Evolutionary conservation across 2,329 filamentous ascomycete species (phyloP), one percentile per base, ranked within the genome.

Genomic region (Parastagonospora avenae): DNA sequence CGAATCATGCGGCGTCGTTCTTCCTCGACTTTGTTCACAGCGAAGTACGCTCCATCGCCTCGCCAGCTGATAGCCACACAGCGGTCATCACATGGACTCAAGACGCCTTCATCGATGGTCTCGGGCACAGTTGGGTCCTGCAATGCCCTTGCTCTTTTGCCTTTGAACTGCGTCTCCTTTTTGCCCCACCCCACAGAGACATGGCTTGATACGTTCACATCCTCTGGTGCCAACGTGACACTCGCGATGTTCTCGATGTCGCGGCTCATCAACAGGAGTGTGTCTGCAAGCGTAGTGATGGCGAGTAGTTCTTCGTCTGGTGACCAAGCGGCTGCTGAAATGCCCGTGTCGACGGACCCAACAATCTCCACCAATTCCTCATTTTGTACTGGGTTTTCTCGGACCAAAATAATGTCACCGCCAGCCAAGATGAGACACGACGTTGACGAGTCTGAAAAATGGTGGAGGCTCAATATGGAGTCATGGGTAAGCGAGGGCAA

Each of bases 151-250:
- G 92, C 93, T 55, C 92, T 86, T 66, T 90, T 91, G 43, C 94
- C 94, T 68, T 97, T 90, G 73, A 99, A 99, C 72, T 99, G 94
- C 0, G 94, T 99, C 76, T 99, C 94, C 70, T 90, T 91, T 79
- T 97, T 97, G 52, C 94, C 94, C 94, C 94, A 99, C 42, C 94
- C 94, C 16, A 99, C 93, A 15, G 92, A 95, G 50, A 97, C 94
- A 78, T 97, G 92, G 72, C 88, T 94, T 24, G 89, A 97, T n/a
- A 86, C 85, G 63, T 89, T 89, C 57, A 96, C 82, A 74, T 96
- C 93, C 38, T 92, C 90, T 0, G 79, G 71, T 0, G 83, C 85
- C 72, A 97, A 85, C 30, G 81, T 78, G 45, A 90, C 82, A 73
- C 92, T 89, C 30, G 89, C 85, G 36, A 96, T 85, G 50, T 87